Conservation (phyloP, 73 alveolate species). For the Tetrahymena malaccensis region DNA sequence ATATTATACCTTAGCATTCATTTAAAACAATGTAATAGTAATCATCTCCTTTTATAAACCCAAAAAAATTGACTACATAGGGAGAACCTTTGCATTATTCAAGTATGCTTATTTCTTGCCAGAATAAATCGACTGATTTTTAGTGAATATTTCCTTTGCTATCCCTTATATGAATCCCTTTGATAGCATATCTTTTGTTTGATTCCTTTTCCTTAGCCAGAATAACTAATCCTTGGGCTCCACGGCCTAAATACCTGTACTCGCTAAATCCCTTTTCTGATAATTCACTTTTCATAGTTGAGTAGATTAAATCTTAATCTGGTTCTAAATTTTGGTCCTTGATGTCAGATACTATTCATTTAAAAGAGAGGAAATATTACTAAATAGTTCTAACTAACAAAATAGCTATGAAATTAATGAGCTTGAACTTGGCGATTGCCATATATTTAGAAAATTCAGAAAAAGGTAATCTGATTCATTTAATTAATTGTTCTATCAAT, state of each 20-base stretch:
- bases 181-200: neutral
- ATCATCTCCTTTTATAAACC: neutral
- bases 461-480: neutral
- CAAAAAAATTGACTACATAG: neutral
- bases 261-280: neutral
- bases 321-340: neutral
- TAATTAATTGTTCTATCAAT: neutral
- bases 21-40: neutral
- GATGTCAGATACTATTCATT: neutral
- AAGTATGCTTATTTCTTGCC: neutral
- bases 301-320: neutral
- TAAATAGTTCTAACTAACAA: too few relatives aligned
- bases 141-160: neutral
- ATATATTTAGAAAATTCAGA: too few relatives aligned
- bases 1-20: neutral
- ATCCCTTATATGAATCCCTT: neutral
- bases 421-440: too few relatives aligned
- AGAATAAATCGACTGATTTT: neutral
- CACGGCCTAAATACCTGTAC: neutral
- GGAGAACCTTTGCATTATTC: neutral
- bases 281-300: neutral
- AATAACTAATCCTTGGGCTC: neutral
- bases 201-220: neutral
- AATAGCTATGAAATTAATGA: too few relatives aligned
- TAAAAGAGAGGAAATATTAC: neutral